Percentiles rank a stretch among this genome's conserved stretches.
Evolutionary conservation across 352 stramenopile genomes (phyloP).

Genomic region (Hyaloperonospora brassicae): DNA sequence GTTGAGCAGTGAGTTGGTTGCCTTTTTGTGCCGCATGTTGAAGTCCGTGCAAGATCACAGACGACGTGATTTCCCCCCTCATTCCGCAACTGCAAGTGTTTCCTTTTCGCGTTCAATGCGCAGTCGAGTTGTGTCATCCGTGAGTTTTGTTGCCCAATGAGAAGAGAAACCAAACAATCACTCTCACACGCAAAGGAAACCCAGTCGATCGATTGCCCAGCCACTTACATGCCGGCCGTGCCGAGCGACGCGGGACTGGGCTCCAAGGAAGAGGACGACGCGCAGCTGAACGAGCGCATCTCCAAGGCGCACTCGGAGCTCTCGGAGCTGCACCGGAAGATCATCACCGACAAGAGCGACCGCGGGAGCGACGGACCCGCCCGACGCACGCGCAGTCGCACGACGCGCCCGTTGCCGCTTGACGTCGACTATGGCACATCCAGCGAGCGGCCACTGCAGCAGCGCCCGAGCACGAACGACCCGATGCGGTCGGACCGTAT

Average conservation of each 20-base stretch:
- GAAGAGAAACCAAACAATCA: not conserved
- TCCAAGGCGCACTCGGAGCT: constrained; percentile 46
- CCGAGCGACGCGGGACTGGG: constrained; percentile 20
- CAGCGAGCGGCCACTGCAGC: constrained; percentile 30
- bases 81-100: too few species aligned
- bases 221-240: constrained; percentile 13
- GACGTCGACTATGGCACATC: constrained; percentile 30
- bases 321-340: constrained; percentile 46
- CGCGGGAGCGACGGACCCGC: constrained; percentile 23
- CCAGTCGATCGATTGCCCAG: not conserved
- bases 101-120: too few species aligned
- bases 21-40: too few species aligned
- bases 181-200: not conserved
- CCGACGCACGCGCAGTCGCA: constrained; percentile 24
- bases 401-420: constrained; percentile 4
- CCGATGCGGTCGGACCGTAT: constrained; percentile 55
- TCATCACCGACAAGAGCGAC: constrained; percentile 21
- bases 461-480: constrained; percentile 45
- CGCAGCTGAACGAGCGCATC: constrained; percentile 45
- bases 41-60: too few species aligned
- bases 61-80: too few species aligned
- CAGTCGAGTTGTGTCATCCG: too few species aligned
- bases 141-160: too few species aligned
- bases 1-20: too few species aligned
- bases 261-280: constrained; percentile 33